These are phyloP conservation scores for Tylopilus sp. DNA, from an alignment of 1,284 basidiomycete genomes.

Conservation along the genomic window DNA sequence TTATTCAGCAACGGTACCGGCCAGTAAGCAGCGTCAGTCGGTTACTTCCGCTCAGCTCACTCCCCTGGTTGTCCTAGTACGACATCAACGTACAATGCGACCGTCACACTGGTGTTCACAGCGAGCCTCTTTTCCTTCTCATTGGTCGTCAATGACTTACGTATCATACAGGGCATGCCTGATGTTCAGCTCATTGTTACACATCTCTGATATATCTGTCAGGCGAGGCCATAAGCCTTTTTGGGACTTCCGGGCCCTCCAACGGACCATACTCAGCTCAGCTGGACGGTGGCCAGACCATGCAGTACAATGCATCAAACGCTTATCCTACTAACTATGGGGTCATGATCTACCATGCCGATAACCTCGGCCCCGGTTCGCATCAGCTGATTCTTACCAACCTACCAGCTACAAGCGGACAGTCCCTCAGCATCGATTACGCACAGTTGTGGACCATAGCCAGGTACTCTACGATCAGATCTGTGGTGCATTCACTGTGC, in stretches of 20 bases:
- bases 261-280: conserved; percentile 30
- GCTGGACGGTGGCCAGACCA: conserved; percentile 19
- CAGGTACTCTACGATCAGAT: conserved; percentile 2
- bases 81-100: conserved; percentile 27
- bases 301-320: conserved; percentile 27
- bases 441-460: conserved; percentile 21
- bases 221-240: conserved; percentile 30
- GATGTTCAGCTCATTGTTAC: background rate
- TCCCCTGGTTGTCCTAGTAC: conserved; percentile 14
- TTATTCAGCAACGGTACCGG: conserved; percentile 31
- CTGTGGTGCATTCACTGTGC: background rate
- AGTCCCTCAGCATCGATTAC: conserved; percentile 26
- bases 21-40: conserved; percentile 29
- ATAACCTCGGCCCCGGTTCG: conserved; percentile 32
- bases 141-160: conserved; percentile 1
- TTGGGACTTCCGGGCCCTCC: conserved; percentile 27
- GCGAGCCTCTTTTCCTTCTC: conserved; percentile 15
- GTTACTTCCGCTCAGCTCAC: background rate
- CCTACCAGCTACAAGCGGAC: conserved; percentile 18
- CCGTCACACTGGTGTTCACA: conserved; percentile 30
- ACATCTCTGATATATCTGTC: conserved; percentile 3
- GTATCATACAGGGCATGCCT: conserved; percentile 22
- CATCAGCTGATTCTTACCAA: conserved; percentile 30
- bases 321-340: conserved; percentile 24
- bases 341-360: conserved; percentile 29